These are phyloP conservation scores for Debaryomyces hansenii DNA, from an alignment of 805 yeast species.

Conservation along the genomic window DNA sequence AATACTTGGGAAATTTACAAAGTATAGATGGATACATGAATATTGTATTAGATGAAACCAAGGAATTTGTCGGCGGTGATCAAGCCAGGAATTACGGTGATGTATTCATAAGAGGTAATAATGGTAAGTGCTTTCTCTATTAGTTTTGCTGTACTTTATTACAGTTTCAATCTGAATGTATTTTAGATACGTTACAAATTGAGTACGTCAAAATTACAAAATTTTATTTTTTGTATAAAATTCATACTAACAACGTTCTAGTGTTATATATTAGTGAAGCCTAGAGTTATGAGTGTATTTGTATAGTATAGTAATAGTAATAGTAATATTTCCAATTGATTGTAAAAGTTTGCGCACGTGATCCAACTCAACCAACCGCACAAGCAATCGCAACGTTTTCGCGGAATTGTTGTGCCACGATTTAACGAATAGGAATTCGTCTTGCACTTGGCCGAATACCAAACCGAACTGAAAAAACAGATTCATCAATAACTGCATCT, in stretches of 20 bases:
- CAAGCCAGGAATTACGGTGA: constrained; percentile 59
- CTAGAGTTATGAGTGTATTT: constrained; percentile 9
- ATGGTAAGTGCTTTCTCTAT: constrained; percentile 52
- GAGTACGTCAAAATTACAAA: neutral
- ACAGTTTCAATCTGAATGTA: too few relatives aligned
- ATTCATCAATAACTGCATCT: neutral
- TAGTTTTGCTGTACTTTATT: too few relatives aligned
- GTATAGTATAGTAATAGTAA: neutral
- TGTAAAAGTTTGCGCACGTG: too few relatives aligned
- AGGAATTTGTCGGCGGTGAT: constrained; percentile 59
- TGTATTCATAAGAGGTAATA: constrained; percentile 84
- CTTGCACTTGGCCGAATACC: constrained; percentile 6
- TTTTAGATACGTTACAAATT: too few relatives aligned
- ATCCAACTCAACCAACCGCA: too few relatives aligned
- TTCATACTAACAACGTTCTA: constrained; percentile 21
- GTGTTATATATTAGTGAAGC: constrained; percentile 45
- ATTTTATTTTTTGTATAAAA: neutral
- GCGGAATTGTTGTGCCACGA: neutral
- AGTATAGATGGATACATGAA: constrained; percentile 98
- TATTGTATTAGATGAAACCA: constrained; percentile 77
- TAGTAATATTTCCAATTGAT: too few relatives aligned
- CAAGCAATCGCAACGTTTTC: neutral
- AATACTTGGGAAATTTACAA: constrained; percentile 66
- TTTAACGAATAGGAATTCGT: constrained; percentile 9
- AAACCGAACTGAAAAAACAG: constrained; percentile 4